Base-by-base conservation (phyloP, 176 grass and related monocot genomes). In the Miscanthus lutarioriparius region DNA sequence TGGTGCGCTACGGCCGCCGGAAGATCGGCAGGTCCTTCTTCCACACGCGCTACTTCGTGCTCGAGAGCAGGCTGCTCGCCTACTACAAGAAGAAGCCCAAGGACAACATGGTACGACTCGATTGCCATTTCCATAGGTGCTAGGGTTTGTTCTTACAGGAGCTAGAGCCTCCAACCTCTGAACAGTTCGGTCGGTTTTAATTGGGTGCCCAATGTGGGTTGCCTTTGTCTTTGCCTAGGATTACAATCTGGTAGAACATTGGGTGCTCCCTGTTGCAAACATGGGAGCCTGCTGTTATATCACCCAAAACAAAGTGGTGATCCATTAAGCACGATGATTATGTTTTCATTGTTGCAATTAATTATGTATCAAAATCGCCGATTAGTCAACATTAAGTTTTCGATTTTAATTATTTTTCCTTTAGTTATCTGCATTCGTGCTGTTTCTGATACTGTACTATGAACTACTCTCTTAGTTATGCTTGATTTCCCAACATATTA, bases 21-120 rank as follows among this genome's bases (percentile, higher is more conserved):
- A 94, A 80, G 86, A 85, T 94, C 37, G 92, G 92, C 19, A 80
- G 82, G 23, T 90, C 92, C 8, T 94, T 72, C 70, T 84, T 94
- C 64, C 92, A 88, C 64, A 87, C 80, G 72, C 92, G 92, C 0
- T 94, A 94, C 68, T 94, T 94, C 53, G 89, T 94, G 62, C 88
- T 98, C 15, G 96, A 94, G 72, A 19, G 15, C 73, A 87, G 80
- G 76, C 70, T 88, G 53, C 93, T 98, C 72, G 85, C 93, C 2
- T 98, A 98, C 91, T 95, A 94, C 89, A 98, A 98, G 88, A 98
- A 86, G 88, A 90, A 98, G 63, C 96, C 96, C 49, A 93, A 86
- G 54, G 93, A 94, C 83, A 98, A 79, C 73, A 90, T 89, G 96
- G 93, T 98, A 30, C 11, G 33, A 35, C 33, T 35, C 54, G 2